phyloP scores from a whole-genome alignment of 352 stramenopile species.

The Halophytophthora batemanensis region DNA sequence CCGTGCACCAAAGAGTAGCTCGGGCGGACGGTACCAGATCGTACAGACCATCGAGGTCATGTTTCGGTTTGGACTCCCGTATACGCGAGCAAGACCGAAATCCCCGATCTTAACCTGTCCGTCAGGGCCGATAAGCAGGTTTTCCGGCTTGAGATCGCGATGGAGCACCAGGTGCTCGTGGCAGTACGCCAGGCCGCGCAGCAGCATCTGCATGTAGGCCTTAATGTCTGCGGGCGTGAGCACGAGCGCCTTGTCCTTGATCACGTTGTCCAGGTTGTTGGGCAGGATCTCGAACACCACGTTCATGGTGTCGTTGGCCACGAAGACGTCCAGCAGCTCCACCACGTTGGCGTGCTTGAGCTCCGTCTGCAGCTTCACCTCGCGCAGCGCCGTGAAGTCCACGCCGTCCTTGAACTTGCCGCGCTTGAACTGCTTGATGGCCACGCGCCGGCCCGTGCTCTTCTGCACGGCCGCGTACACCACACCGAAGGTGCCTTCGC shows the following conservation, averaged over 20 bases:
- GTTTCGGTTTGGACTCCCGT: too few species aligned
- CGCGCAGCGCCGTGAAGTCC: constrained; percentile 85
- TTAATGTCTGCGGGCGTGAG: constrained; percentile 85
- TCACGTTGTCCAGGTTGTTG: constrained; percentile 85
- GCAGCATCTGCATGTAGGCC: constrained; percentile 85
- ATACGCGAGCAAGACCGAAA: too few species aligned
- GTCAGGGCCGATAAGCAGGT: constrained; percentile 84
- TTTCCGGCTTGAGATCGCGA: constrained; percentile 89
- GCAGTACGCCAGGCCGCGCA: constrained; percentile 88
- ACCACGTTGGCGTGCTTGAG: constrained; percentile 85
- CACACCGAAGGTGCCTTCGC: constrained; percentile 88
- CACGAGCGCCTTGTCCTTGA: constrained; percentile 87
- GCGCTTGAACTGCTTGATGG: constrained; percentile 89
- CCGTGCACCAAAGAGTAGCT: constrained; percentile 89
- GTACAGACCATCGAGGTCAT: constrained; percentile 91
- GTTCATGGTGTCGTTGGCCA: constrained; percentile 88
- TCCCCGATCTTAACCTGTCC: too few species aligned
- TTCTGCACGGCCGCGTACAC: constrained; percentile 81
- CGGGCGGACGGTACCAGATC: constrained; percentile 88
- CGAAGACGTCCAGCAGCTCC: constrained; percentile 86
- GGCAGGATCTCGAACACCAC: constrained; percentile 88
- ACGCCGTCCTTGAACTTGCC: constrained; percentile 88
- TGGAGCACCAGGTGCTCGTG: constrained; percentile 86
- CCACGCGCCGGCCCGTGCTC: constrained; percentile 60
- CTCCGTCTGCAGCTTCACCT: constrained; percentile 88